phyloP scores from a whole-genome alignment of 2,329 filamentous ascomycete species.

The Microascus cirrosus region DNA sequence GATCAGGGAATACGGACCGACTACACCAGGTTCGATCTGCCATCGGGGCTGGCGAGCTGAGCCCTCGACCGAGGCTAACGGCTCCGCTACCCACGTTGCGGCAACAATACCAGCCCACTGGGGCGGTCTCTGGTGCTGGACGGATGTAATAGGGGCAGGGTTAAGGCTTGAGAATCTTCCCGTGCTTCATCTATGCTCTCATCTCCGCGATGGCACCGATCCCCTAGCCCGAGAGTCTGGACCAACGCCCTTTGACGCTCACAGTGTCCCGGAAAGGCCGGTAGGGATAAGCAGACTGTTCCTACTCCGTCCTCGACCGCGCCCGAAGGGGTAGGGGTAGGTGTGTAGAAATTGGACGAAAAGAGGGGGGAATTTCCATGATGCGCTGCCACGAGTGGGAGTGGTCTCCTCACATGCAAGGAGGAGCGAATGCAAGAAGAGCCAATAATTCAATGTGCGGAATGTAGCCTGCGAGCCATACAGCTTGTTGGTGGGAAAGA shows the following conservation, averaged over 20 bases:
- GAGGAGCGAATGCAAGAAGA: too few relatives aligned
- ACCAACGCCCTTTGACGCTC: background rate
- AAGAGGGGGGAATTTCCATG: too few relatives aligned
- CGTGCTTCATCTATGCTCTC: background rate
- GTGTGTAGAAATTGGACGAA: too few relatives aligned
- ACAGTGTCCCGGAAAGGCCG: background rate
- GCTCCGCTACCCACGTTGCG: background rate
- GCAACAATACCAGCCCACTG: background rate
- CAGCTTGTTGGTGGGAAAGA: too few relatives aligned
- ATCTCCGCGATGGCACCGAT: background rate
- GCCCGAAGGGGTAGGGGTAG: background rate
- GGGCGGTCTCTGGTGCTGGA: background rate
- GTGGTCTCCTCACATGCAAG: too few relatives aligned
- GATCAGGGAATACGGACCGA: too few relatives aligned
- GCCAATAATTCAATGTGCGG: too few relatives aligned
- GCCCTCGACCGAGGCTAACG: background rate
- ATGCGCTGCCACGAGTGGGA: too few relatives aligned
- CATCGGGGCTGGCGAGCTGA: background rate
- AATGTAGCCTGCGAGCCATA: too few relatives aligned
- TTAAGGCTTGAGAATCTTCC: background rate
- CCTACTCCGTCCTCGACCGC: background rate
- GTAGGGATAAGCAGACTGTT: background rate
- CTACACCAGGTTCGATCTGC: too few relatives aligned
- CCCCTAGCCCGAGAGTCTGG: background rate
- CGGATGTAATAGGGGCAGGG: background rate